Evolutionary conservation across 768 basidiomycete species (phyloP).

Genomic region (Phlebiopsis flavidoalba): DNA sequence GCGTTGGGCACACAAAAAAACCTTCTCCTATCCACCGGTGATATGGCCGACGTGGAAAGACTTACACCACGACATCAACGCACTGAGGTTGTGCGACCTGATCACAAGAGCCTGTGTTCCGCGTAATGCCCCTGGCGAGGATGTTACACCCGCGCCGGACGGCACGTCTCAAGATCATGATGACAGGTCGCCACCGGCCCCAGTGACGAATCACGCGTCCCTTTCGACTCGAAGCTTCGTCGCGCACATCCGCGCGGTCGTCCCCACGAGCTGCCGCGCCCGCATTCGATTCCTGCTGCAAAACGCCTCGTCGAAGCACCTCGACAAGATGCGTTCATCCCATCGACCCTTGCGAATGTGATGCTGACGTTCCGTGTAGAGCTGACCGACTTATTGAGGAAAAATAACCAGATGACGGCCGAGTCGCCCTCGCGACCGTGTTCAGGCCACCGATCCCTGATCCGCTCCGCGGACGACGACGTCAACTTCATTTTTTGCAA

Average conservation of each 20-base stretch:
- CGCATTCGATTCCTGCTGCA: constrained; percentile 79
- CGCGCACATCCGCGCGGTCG: constrained; percentile 55
- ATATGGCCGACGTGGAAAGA: constrained; percentile 52
- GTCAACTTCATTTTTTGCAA: constrained; percentile 72
- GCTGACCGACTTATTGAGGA: constrained; percentile 90
- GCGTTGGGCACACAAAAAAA: neutral
- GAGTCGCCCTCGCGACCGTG: constrained; percentile 80
- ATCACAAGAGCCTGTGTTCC: constrained; percentile 88
- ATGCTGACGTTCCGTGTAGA: constrained; percentile 28
- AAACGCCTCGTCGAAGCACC: constrained; percentile 75
- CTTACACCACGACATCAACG: constrained; percentile 71
- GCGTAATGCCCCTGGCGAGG: constrained; percentile 74
- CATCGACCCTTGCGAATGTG: neutral
- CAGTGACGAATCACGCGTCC: constrained; percentile 55
- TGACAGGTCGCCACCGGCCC: constrained; percentile 41
- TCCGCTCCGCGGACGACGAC: constrained; percentile 75
- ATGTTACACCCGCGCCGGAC: constrained; percentile 63
- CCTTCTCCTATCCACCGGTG: too few relatives aligned
- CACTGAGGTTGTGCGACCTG: constrained; percentile 75
- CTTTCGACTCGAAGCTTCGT: constrained; percentile 67
- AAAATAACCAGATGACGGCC: constrained; percentile 85
- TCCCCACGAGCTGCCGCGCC: constrained; percentile 65
- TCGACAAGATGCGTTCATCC: constrained; percentile 55
- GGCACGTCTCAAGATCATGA: constrained; percentile 64
- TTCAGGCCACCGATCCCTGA: constrained; percentile 79